These are phyloP conservation scores for Discostella pseudostelligera DNA, from an alignment of 108 stramenopile genomes.

Conservation along the genomic window DNA sequence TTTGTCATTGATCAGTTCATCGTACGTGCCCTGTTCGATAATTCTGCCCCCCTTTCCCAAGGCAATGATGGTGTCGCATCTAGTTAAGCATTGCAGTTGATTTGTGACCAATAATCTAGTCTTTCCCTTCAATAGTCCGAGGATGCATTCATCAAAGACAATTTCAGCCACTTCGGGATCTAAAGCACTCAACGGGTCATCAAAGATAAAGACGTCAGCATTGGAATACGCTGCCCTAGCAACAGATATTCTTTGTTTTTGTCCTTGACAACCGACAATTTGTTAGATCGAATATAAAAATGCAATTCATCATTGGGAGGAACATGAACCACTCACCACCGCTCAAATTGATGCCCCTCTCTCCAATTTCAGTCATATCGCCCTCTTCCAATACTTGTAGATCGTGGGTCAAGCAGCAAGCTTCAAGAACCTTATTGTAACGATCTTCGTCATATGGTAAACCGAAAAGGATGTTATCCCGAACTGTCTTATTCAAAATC, in stretches of 20 bases:
- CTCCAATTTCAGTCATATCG: slow-evolving; percentile 93
- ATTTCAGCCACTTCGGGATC: slow-evolving; percentile 84
- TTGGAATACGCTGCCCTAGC: slow-evolving; percentile 84
- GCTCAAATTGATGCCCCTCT: slow-evolving; percentile 87
- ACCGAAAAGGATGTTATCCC: slow-evolving; percentile 94
- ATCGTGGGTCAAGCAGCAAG: slow-evolving; percentile 77
- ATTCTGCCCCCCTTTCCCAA: slow-evolving; percentile 62
- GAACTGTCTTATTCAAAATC: slow-evolving; percentile 90
- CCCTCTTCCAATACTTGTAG: slow-evolving; percentile 67
- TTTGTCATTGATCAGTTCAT: slow-evolving; percentile 55
- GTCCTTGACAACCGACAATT: slow-evolving; percentile 39
- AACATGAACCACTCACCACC: slow-evolving; percentile 71
- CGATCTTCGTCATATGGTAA: slow-evolving; percentile 66
- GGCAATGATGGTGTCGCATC: slow-evolving; percentile 77
- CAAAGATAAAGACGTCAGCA: slow-evolving; percentile 80
- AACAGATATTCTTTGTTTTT: slow-evolving; percentile 65
- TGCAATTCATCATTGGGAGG: slow-evolving; percentile 4
- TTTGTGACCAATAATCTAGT: slow-evolving; percentile 92
- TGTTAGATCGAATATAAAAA: slow-evolving; percentile 3
- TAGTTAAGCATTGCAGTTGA: slow-evolving; percentile 69
- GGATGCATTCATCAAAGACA: slow-evolving; percentile 78
- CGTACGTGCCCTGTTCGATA: slow-evolving; percentile 73
- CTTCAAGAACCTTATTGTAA: slow-evolving; percentile 73
- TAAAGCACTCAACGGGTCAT: slow-evolving; percentile 81
- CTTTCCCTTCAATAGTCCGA: slow-evolving; percentile 59